phyloP scores from a whole-genome alignment of 495 filamentous ascomycete genomes.

The Articulospora tetracladia region DNA sequence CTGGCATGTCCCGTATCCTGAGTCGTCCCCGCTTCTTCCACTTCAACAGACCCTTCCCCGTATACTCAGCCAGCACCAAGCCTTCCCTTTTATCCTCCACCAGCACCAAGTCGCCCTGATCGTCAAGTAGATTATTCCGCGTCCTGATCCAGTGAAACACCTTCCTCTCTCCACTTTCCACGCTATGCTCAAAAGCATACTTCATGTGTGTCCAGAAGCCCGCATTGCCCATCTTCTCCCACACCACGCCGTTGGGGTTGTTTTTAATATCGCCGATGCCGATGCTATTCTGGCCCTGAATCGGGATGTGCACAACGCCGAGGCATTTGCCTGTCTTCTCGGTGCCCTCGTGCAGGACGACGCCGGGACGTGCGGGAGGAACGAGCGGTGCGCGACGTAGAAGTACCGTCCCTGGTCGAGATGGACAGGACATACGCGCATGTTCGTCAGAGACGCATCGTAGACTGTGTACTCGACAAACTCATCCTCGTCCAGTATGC shows the following conservation, averaged over 20 bases:
- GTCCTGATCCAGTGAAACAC: slow-evolving; percentile 16
- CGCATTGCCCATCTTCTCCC: slow-evolving; percentile 13
- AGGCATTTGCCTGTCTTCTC: slow-evolving; percentile 13
- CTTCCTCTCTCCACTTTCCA: slow-evolving; percentile 5
- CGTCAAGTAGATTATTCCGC: slow-evolving; percentile 23
- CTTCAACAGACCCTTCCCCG: slow-evolving; percentile 52
- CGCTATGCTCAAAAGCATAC: slow-evolving; percentile 10
- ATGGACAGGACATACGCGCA: slow-evolving; percentile 9
- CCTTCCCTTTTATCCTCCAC: slow-evolving; percentile 63
- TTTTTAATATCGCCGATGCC: slow-evolving; percentile 11
- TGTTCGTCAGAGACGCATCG: slow-evolving; percentile 14
- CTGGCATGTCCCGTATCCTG: slow-evolving; percentile 18
- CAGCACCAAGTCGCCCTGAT: slow-evolving; percentile 51
- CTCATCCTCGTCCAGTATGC: slow-evolving; percentile 9
- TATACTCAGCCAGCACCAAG: slow-evolving; percentile 53
- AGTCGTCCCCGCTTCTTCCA: slow-evolving; percentile 31
- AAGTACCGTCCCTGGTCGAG: slow-evolving; percentile 7
- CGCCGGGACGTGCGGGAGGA: slow-evolving; percentile 9
- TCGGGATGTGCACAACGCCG: slow-evolving; percentile 12
- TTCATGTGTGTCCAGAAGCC: slow-evolving; percentile 20
- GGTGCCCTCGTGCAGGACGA: slow-evolving; percentile 6
- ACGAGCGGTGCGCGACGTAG: slow-evolving; percentile 14
- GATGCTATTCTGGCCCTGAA: slow-evolving; percentile 8
- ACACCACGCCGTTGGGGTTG: neutral
- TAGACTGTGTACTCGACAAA: slow-evolving; percentile 13